Evolutionary conservation across 768 basidiomycete species (phyloP).

Genomic region (Coprinopsis sp.): DNA sequence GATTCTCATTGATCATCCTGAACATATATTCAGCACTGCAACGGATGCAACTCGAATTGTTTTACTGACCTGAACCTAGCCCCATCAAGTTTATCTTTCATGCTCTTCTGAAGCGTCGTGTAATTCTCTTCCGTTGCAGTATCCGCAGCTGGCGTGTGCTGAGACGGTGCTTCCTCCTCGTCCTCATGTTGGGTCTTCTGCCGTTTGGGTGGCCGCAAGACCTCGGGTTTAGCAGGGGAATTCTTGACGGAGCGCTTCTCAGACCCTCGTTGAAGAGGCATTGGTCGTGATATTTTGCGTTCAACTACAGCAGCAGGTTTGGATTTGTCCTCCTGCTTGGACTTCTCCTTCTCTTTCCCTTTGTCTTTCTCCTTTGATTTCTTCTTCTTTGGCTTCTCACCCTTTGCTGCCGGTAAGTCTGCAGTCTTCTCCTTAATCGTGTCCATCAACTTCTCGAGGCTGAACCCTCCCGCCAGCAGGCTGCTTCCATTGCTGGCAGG

Average conservation of each 20-base stretch:
- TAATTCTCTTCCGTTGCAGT: constrained; percentile 27
- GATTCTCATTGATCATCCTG: constrained; percentile 86
- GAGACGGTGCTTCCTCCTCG: background rate
- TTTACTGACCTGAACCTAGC: constrained; percentile 80
- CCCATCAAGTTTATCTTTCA: constrained; percentile 78
- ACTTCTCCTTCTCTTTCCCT: constrained; percentile 16
- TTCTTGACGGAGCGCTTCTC: constrained; percentile 13
- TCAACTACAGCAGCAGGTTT: constrained; percentile 1
- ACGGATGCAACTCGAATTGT: too few relatives aligned
- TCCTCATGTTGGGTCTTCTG: constrained; percentile 7
- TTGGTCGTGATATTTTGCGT: constrained; percentile 16
- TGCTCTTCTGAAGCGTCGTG: constrained; percentile 68
- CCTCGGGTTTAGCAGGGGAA: constrained; percentile 11
- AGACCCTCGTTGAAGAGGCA: constrained; percentile 16
- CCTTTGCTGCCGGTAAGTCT: constrained; percentile 17
- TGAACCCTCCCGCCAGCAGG: constrained; percentile 37
- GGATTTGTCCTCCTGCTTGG: background rate
- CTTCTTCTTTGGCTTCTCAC: constrained; percentile 16
- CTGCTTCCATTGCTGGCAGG: constrained; percentile 32
- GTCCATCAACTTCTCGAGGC: constrained; percentile 58
- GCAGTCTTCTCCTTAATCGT: constrained; percentile 31
- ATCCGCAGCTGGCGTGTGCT: constrained; percentile 9
- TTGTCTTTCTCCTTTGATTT: constrained; percentile 12
- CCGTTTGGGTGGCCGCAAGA: constrained; percentile 13
- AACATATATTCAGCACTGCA: background rate